Percentiles rank a stretch among this genome's conserved stretches.
These are phyloP conservation scores for Linnemannia hyalina DNA, from an alignment of 192 early-diverging fungal genomes.

Conservation along the genomic window DNA sequence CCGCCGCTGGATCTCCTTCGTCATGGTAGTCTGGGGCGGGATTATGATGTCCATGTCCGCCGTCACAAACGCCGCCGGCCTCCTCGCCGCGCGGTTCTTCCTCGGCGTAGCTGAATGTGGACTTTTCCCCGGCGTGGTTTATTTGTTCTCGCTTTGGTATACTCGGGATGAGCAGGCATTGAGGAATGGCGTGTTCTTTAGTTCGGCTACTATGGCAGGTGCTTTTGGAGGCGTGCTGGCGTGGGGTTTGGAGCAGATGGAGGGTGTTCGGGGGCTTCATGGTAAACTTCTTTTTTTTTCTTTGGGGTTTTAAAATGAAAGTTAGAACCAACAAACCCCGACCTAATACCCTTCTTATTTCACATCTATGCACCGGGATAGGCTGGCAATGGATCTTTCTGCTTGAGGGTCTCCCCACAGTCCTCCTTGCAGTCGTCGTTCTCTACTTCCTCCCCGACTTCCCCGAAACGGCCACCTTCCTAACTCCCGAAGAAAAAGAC, in stretches of 20 bases:
- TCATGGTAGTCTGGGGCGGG: constrained; percentile 68
- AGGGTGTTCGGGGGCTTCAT: constrained; percentile 60
- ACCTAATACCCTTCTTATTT: no score
- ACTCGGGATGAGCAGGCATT: constrained; percentile 64
- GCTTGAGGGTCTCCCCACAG: constrained; percentile 66
- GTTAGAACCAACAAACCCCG: background rate
- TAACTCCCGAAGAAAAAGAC: constrained; percentile 57
- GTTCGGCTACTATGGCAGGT: constrained; percentile 62
- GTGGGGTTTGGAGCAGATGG: constrained; percentile 68
- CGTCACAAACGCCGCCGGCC: constrained; percentile 39
- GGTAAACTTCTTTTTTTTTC: constrained; percentile 4
- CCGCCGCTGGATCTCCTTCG: constrained; percentile 64
- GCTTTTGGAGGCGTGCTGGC: constrained; percentile 74
- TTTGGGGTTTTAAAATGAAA: background rate
- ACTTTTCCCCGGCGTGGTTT: constrained; percentile 69
- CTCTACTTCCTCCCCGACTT: constrained; percentile 59
- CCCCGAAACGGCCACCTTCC: constrained; percentile 59
- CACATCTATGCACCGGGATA: background rate
- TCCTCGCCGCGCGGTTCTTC: constrained; percentile 67
- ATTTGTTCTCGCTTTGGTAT: constrained; percentile 67
- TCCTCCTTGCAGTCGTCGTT: constrained; percentile 37
- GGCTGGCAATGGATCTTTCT: constrained; percentile 79
- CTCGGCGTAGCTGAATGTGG: constrained; percentile 69
- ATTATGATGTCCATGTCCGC: constrained; percentile 64
- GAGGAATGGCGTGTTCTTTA: constrained; percentile 66